Evolutionary conservation across 257 asterid species (phyloP).

Genomic region (Gynochthodes officinalis): DNA sequence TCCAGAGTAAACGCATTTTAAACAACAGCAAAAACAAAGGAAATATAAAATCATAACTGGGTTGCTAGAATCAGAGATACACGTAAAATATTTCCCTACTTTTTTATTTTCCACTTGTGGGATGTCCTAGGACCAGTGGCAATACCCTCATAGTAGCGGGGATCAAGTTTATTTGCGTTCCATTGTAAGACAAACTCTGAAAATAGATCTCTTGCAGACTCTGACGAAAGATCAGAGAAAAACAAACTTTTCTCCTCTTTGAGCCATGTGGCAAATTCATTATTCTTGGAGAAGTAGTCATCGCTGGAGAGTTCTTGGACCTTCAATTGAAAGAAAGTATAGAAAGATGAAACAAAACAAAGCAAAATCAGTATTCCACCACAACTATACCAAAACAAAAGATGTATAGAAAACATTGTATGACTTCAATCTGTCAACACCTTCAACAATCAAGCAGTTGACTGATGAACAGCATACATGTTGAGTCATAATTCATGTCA

Average conservation of each 20-base stretch:
- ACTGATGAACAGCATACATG: neutral
- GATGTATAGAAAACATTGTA: neutral
- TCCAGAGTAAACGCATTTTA: neutral
- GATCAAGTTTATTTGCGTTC: slow-evolving; percentile 66
- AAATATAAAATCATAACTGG: neutral
- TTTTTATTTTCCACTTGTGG: slow-evolving; percentile 72
- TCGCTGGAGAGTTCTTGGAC: slow-evolving; percentile 62
- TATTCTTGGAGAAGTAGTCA: slow-evolving; percentile 89
- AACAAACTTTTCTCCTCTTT: slow-evolving; percentile 61
- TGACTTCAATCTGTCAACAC: neutral
- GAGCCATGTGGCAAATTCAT: slow-evolving; percentile 87
- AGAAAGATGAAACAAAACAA: too few relatives aligned
- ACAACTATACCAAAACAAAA: neutral
- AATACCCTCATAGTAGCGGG: slow-evolving; percentile 77
- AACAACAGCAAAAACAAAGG: neutral
- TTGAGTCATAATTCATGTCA: neutral
- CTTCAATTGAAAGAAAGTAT: slow-evolving; percentile 31
- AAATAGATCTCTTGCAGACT: slow-evolving; percentile 57
- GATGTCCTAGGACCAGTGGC: slow-evolving; percentile 76
- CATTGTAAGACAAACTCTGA: slow-evolving; percentile 63
- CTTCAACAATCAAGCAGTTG: neutral
- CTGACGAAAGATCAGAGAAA: slow-evolving; percentile 82
- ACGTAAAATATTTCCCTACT: slow-evolving; percentile 24
- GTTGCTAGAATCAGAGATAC: neutral
- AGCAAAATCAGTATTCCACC: neutral